Evolutionary conservation across 352 stramenopile species (phyloP).

Genomic region (Globisporangium viniferum): DNA sequence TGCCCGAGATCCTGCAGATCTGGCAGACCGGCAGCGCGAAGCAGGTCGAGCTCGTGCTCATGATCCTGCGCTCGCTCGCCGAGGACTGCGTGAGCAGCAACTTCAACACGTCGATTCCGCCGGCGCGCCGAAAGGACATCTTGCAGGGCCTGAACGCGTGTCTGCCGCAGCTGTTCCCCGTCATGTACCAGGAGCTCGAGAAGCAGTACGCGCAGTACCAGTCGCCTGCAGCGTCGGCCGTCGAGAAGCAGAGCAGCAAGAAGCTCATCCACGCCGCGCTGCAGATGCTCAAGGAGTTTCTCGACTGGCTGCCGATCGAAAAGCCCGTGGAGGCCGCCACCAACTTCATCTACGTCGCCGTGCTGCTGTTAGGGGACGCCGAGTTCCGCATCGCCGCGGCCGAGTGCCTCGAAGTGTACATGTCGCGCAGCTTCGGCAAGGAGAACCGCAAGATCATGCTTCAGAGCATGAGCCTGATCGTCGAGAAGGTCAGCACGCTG

Average conservation of each 20-base stretch:
- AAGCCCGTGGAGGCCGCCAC: constrained; percentile 44
- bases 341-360: constrained; percentile 65
- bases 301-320: constrained; percentile 80
- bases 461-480: constrained; percentile 48
- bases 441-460: constrained; percentile 64
- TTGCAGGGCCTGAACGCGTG: constrained; percentile 75
- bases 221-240: constrained; percentile 14
- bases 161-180: constrained; percentile 59
- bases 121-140: constrained; percentile 72
- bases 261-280: constrained; percentile 58
- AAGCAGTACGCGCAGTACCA: constrained; percentile 63
- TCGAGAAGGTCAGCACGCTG: constrained; percentile 50
- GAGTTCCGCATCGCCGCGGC: constrained; percentile 55
- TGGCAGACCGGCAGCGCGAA: constrained; percentile 39
- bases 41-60: constrained; percentile 68
- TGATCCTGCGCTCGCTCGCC: constrained; percentile 67
- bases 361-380: constrained; percentile 48
- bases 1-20: constrained; percentile 61
- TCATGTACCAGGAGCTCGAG: constrained; percentile 74
- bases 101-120: constrained; percentile 79
- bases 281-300: constrained; percentile 77
- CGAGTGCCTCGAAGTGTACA: constrained; percentile 71
- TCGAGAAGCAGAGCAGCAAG: constrained; percentile 34
- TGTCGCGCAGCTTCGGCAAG: constrained; percentile 67
- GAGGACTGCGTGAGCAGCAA: constrained; percentile 79